A percentile compares a stretch with the other conserved stretches of the same genome.
Conservation (phyloP, 148 eudicot genomes). For the Nepenthes mirabilis region DNA sequence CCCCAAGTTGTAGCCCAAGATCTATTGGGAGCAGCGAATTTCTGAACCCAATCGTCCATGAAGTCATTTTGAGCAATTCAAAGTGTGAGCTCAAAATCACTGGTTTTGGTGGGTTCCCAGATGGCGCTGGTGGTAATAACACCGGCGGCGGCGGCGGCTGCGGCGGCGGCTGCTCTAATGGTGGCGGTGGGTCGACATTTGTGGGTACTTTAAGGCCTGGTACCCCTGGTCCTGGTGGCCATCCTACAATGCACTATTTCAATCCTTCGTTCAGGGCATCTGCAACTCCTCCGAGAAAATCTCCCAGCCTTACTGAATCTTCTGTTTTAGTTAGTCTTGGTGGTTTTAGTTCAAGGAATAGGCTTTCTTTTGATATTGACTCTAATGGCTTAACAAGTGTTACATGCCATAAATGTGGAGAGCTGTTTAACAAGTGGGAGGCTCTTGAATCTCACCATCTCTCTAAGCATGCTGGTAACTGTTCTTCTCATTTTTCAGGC, state of each 20-base stretch:
- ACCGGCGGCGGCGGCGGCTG: slow-evolving; percentile 6
- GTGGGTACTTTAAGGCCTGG: slow-evolving; percentile 86
- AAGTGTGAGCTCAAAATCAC: slow-evolving; percentile 83
- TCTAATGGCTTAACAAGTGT: slow-evolving; percentile 25
- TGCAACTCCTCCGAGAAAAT: slow-evolving; percentile 27
- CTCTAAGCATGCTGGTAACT: slow-evolving; percentile 87
- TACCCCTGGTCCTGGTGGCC: slow-evolving; percentile 90
- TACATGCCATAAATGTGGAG: slow-evolving; percentile 82
- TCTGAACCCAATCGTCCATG: slow-evolving; percentile 87
- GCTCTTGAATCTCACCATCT: slow-evolving; percentile 94
- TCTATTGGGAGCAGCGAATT: slow-evolving; percentile 95
- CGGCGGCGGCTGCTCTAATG: slow-evolving; percentile 10
- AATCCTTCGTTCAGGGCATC: slow-evolving; percentile 23
- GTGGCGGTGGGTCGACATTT: slow-evolving; percentile 29
- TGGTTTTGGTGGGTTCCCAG: slow-evolving; percentile 40
- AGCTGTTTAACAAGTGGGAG: slow-evolving; percentile 80
- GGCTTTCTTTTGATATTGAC: slow-evolving; percentile 25
- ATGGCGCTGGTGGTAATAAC: slow-evolving; percentile 8
- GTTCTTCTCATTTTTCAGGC: neutral
- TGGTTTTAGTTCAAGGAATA: slow-evolving; percentile 28
- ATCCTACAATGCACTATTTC: slow-evolving; percentile 64
- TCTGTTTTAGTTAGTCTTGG: slow-evolving; percentile 10
- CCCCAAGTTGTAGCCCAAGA: slow-evolving; percentile 81
- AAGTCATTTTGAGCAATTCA: slow-evolving; percentile 71
- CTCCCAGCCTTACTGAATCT: slow-evolving; percentile 15